These are phyloP conservation scores for Desmodesmus armatus DNA, from an alignment of 139 green algal species.

Conservation along the genomic window DNA sequence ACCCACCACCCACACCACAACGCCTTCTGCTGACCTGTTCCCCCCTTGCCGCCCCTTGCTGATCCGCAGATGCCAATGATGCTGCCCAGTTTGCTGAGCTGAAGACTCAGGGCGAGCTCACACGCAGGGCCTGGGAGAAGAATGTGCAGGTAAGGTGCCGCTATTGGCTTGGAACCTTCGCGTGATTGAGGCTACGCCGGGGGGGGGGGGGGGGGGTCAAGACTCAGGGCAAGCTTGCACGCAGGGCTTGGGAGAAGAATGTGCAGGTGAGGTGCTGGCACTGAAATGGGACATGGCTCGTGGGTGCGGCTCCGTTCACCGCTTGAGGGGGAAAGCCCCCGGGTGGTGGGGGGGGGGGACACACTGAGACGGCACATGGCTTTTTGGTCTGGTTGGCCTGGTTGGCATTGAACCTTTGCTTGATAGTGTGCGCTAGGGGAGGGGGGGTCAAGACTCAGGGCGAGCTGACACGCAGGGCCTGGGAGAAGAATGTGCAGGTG, in stretches of 20 bases:
- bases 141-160: slow-evolving; percentile 83
- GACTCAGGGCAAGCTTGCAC: slow-evolving; percentile 96
- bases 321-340: too few relatives aligned
- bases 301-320: too few relatives aligned
- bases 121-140: slow-evolving; percentile 91
- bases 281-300: too few relatives aligned
- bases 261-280: too few relatives aligned
- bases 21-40: neutral
- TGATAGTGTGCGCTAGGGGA: too few relatives aligned
- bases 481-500: slow-evolving; percentile 94
- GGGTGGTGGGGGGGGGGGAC: too few relatives aligned
- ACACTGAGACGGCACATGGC: too few relatives aligned
- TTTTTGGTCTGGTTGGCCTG: too few relatives aligned
- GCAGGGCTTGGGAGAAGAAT: slow-evolving; percentile 47
- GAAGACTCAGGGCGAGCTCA: slow-evolving; percentile 95
- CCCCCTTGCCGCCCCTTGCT: neutral
- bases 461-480: slow-evolving; percentile 93
- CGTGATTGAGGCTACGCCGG: neutral
- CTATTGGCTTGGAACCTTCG: neutral
- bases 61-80: slow-evolving; percentile 92
- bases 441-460: too few relatives aligned
- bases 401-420: too few relatives aligned
- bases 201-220: too few relatives aligned
- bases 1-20: neutral
- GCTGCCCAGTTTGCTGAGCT: slow-evolving; percentile 97